These are phyloP conservation scores for Linum trigynum DNA, from an alignment of 345 rosid species.

Conservation along the genomic window DNA sequence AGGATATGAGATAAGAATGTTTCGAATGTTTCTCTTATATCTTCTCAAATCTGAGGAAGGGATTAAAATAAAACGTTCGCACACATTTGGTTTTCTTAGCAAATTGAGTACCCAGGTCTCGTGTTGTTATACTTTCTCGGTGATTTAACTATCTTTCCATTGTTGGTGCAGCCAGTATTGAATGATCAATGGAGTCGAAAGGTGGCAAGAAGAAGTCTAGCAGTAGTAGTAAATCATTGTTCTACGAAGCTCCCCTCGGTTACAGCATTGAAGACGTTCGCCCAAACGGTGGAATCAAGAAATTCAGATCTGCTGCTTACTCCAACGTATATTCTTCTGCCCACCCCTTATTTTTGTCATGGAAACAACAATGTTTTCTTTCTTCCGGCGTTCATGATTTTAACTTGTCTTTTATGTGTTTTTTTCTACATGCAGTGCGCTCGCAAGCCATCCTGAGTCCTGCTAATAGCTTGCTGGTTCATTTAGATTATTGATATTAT, in stretches of 20 bases:
- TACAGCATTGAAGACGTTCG: constrained; percentile 89
- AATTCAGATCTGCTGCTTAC: constrained; percentile 89
- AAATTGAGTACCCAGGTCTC: no score
- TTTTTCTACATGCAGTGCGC: constrained; percentile 38
- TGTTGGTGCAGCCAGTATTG: constrained; percentile 9
- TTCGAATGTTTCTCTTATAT: no score
- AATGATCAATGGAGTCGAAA: constrained; percentile 84
- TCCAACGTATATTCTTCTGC: constrained; percentile 49
- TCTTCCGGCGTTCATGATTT: not conserved
- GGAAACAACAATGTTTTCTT: not conserved
- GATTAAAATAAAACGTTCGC: no score
- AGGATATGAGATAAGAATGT: no score
- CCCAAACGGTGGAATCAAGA: constrained; percentile 85
- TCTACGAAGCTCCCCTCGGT: constrained; percentile 89
- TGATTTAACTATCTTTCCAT: not conserved
- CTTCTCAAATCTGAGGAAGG: no score
- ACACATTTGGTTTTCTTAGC: no score
- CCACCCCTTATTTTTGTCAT: not conserved
- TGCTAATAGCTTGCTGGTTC: constrained; percentile 19
- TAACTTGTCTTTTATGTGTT: not conserved
- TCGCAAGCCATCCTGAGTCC: constrained; percentile 63
- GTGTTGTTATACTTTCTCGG: no score
- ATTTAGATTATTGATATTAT: constrained; percentile 2
- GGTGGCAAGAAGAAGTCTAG: constrained; percentile 72
- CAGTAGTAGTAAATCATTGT: constrained; percentile 46